Evolutionary conservation across 2,329 filamentous ascomycete species (phyloP).

Genomic region (Arthrobotrys conoides): DNA sequence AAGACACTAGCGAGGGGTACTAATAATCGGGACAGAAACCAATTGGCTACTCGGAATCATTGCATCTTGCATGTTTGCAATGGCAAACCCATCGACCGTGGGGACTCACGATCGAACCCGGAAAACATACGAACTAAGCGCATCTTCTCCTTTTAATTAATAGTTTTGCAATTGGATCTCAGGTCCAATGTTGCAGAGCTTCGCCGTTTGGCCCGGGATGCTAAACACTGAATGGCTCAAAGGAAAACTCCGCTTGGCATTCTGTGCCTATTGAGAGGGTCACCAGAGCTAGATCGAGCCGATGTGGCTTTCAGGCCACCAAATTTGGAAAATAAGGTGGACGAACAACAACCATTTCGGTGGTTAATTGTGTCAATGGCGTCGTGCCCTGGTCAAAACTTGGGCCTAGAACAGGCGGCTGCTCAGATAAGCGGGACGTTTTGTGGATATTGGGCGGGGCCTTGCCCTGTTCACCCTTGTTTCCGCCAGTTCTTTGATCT

Average conservation of each 20-base stretch:
- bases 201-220: conserved; percentile 23
- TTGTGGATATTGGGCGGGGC: conserved; percentile 38
- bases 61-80: conserved; percentile 25
- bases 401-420: conserved; percentile 43
- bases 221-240: neutral
- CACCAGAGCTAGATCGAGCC: conserved; percentile 14
- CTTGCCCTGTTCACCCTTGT: conserved; percentile 39
- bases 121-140: conserved; percentile 10
- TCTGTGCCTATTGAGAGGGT: conserved; percentile 20
- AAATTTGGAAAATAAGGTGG: conserved; percentile 19
- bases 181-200: conserved; percentile 2
- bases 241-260: conserved; percentile 16
- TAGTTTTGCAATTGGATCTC: conserved; percentile 2
- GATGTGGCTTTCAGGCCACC: conserved; percentile 41
- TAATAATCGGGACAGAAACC: conserved; percentile 46
- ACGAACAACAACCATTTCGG: conserved; percentile 1
- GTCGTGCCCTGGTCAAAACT: conserved; percentile 21
- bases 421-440: conserved; percentile 52
- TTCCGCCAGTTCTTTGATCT: conserved; percentile 34
- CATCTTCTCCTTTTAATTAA: conserved; percentile 47
- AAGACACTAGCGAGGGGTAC: conserved; percentile 37
- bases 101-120: conserved; percentile 17
- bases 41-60: conserved; percentile 38
- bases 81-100: neutral
- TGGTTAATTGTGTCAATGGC: conserved; percentile 39